phyloP scores from a whole-genome alignment of 805 yeast genomes.

The Yarrowia sp. region DNA sequence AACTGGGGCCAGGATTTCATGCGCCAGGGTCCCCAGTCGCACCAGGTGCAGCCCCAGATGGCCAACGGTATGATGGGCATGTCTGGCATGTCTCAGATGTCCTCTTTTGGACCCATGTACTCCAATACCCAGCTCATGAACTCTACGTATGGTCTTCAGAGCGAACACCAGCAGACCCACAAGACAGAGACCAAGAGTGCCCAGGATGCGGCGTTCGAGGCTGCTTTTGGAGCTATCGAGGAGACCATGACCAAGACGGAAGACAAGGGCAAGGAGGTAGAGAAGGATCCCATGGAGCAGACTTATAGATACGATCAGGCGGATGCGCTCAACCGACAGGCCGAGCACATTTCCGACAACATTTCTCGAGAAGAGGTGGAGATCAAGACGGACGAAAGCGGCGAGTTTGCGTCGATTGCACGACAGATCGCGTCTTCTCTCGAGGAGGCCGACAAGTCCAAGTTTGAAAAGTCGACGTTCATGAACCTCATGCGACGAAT shows the following conservation, averaged over 20 bases:
- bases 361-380: slow-evolving; percentile 40
- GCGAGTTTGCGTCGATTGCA: slow-evolving; percentile 36
- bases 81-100: not conserved
- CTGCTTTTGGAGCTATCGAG: slow-evolving; percentile 45
- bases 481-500: slow-evolving; percentile 46
- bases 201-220: slow-evolving; percentile 43
- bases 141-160: slow-evolving; percentile 38
- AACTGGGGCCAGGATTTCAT: slow-evolving; percentile 37
- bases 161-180: slow-evolving; percentile 45
- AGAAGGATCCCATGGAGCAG: slow-evolving; percentile 18
- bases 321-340: slow-evolving; percentile 22
- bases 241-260: slow-evolving; percentile 17
- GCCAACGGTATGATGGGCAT: slow-evolving; percentile 31
- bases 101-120: slow-evolving; percentile 32
- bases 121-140: slow-evolving; percentile 30
- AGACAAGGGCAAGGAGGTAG: slow-evolving; percentile 29
- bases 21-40: slow-evolving; percentile 3
- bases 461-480: slow-evolving; percentile 45
- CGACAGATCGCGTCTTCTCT: slow-evolving; percentile 34
- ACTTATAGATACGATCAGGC: slow-evolving; percentile 12
- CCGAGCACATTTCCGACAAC: slow-evolving; percentile 13
- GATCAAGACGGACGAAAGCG: slow-evolving; percentile 43
- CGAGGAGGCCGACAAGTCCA: slow-evolving; percentile 38
- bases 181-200: slow-evolving; percentile 38
- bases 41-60: slow-evolving; percentile 37